Evolutionary conservation across 2,329 filamentous ascomycete genomes (phyloP).

Genomic region (Clonostachys sp.): DNA sequence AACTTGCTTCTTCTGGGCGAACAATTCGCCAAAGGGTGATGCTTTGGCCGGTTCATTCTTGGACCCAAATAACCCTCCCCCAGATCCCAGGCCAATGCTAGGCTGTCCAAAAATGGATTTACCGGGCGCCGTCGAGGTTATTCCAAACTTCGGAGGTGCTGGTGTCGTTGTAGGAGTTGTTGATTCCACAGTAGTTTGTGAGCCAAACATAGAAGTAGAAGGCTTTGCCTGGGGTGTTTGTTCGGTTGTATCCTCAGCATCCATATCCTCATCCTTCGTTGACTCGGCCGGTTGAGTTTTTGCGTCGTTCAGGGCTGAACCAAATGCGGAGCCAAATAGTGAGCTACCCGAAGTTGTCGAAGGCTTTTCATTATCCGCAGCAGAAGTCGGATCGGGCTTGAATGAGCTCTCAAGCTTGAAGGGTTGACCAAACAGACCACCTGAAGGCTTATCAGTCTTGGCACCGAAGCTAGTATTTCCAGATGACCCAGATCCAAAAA

Average conservation of each 20-base stretch:
- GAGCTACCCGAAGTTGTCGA: constrained; percentile 32
- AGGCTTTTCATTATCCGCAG: constrained; percentile 52
- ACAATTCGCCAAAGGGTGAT: constrained; percentile 7
- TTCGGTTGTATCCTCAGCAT: constrained; percentile 23
- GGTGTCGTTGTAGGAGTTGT: constrained; percentile 49
- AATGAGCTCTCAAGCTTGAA: constrained; percentile 69
- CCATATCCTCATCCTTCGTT: constrained; percentile 50
- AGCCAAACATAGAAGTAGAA: constrained; percentile 19
- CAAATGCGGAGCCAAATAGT: constrained; percentile 59
- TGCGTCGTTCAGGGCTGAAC: constrained; percentile 48
- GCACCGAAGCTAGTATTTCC: constrained; percentile 8
- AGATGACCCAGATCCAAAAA: constrained; percentile 17
- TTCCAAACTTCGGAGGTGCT: constrained; percentile 40
- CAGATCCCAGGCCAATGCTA: background rate
- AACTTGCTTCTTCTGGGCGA: constrained; percentile 8
- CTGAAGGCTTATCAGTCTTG: constrained; percentile 17
- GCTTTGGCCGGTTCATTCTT: constrained; percentile 9
- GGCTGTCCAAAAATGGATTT: constrained; percentile 13
- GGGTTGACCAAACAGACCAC: constrained; percentile 38
- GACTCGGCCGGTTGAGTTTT: too few species aligned
- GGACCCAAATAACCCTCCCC: constrained; percentile 15
- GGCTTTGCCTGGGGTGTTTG: constrained; percentile 29
- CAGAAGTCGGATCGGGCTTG: constrained; percentile 56
- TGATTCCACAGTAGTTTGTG: constrained; percentile 21
- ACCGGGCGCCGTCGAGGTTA: constrained; percentile 24